Conservation (phyloP, 768 basidiomycete genomes). For the Sutorius australiensis region DNA sequence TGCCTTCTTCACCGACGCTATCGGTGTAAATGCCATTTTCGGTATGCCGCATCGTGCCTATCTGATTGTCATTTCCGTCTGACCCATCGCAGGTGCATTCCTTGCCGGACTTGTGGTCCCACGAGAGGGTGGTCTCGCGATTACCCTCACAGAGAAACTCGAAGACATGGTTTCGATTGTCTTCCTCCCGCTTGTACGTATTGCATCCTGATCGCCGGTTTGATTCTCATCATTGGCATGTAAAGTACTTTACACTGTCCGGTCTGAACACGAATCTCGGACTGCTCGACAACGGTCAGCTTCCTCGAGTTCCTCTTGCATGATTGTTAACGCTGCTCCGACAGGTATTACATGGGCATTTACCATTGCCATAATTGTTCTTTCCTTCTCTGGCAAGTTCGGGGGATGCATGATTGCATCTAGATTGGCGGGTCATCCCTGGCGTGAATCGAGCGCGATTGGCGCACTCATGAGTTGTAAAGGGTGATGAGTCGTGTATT, state of each 20-base stretch:
- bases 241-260: constrained; percentile 86
- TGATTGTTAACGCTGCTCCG: not conserved
- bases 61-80: not conserved
- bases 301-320: not conserved
- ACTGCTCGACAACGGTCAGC: constrained; percentile 67
- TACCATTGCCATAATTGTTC: constrained; percentile 69
- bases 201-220: not conserved
- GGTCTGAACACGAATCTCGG: constrained; percentile 89
- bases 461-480: constrained; percentile 96
- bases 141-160: constrained; percentile 89
- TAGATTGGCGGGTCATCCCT: constrained; percentile 60
- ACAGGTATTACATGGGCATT: constrained; percentile 84
- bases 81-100: constrained; percentile 58
- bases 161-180: constrained; percentile 92
- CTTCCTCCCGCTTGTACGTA: constrained; percentile 74
- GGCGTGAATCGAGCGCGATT: constrained; percentile 79
- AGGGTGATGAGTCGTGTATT: constrained; percentile 48
- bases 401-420: constrained; percentile 77
- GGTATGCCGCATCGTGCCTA: constrained; percentile 40
- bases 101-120: constrained; percentile 79
- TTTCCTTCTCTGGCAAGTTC: constrained; percentile 89
- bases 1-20: constrained; percentile 90
- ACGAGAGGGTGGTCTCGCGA: constrained; percentile 81
- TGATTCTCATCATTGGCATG: not conserved
- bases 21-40: constrained; percentile 91